Evolutionary conservation across 345 rosid genomes (phyloP).

Genomic region (Gossypium ekmanianum): DNA sequence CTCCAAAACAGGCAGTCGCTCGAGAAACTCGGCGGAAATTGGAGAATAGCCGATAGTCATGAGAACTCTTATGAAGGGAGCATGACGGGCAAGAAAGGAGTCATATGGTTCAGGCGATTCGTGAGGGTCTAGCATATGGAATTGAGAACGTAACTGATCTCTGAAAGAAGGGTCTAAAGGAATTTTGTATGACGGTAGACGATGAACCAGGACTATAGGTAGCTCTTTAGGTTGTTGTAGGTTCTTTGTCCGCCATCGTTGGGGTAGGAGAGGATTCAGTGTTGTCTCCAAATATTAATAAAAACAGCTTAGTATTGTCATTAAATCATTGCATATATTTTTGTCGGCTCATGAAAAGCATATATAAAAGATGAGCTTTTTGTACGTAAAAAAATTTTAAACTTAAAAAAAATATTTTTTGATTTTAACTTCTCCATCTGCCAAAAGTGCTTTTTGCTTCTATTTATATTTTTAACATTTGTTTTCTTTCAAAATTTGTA

Average conservation of each 20-base stretch:
- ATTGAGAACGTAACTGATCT: not conserved
- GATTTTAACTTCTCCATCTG: too few species aligned
- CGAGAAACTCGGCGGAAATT: conserved; percentile 24
- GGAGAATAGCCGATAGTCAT: conserved; percentile 27
- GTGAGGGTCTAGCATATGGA: conserved; percentile 6
- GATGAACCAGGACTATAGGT: conserved; percentile 31
- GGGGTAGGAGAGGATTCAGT: too few species aligned
- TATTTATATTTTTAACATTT: too few species aligned
- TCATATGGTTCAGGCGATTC: conserved; percentile 3
- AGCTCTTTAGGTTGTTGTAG: not conserved
- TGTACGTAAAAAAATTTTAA: too few species aligned
- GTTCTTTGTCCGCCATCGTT: not conserved
- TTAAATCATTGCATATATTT: too few species aligned
- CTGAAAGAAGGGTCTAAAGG: not conserved
- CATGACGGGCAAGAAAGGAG: not conserved
- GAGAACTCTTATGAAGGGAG: conserved; percentile 25
- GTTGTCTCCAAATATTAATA: too few species aligned
- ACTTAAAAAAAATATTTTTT: too few species aligned
- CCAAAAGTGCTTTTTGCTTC: too few species aligned
- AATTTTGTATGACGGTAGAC: conserved; percentile 7
- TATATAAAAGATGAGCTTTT: too few species aligned
- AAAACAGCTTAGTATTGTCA: too few species aligned
- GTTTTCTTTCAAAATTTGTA: too few species aligned
- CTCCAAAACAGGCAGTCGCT: conserved; percentile 28
- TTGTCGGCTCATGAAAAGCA: too few species aligned